Percentiles rank a stretch among this genome's conserved stretches.
These are phyloP conservation scores for Dichotomocladium elegans DNA, from an alignment of 371 early-diverging fungal species.

Conservation along the genomic window DNA sequence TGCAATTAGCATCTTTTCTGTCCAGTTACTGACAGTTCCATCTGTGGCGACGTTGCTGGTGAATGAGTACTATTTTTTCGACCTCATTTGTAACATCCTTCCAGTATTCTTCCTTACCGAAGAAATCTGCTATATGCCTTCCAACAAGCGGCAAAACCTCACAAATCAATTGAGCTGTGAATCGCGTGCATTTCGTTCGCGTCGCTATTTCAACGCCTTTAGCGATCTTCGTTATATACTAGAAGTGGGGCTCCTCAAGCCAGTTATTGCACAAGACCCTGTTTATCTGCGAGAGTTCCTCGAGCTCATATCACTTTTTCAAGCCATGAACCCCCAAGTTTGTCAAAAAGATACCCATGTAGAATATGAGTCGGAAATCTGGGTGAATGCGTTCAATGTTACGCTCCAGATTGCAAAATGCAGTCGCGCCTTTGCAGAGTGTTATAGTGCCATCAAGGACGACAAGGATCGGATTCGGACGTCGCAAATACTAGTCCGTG, in stretches of 20 bases:
- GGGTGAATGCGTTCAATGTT: slow-evolving; percentile 91
- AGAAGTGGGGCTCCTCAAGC: slow-evolving; percentile 56
- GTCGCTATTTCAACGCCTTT: slow-evolving; percentile 84
- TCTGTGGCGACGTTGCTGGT: slow-evolving; percentile 81
- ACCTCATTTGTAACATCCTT: slow-evolving; percentile 63
- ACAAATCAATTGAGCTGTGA: slow-evolving; percentile 73
- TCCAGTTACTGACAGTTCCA: slow-evolving; percentile 92
- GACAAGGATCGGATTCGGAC: slow-evolving; percentile 15
- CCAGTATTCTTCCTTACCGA: slow-evolving; percentile 65
- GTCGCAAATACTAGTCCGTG: slow-evolving; percentile 43
- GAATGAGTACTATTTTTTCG: slow-evolving; percentile 72
- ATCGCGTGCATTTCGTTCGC: slow-evolving; percentile 70
- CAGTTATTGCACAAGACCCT: slow-evolving; percentile 51
- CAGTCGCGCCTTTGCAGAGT: slow-evolving; percentile 77
- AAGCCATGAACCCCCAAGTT: slow-evolving; percentile 89
- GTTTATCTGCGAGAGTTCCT: slow-evolving; percentile 73
- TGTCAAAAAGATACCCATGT: slow-evolving; percentile 81
- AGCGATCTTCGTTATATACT: slow-evolving; percentile 83
- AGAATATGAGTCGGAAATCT: slow-evolving; percentile 89
- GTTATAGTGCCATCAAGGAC: slow-evolving; percentile 57
- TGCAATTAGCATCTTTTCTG: slow-evolving; percentile 84
- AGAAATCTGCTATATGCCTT: slow-evolving; percentile 30
- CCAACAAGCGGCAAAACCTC: slow-evolving; percentile 30
- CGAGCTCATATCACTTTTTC: slow-evolving; percentile 77
- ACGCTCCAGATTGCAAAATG: slow-evolving; percentile 78